These are phyloP conservation scores for Sapria himalayana DNA, from an alignment of 345 rosid genomes.

Conservation along the genomic window DNA sequence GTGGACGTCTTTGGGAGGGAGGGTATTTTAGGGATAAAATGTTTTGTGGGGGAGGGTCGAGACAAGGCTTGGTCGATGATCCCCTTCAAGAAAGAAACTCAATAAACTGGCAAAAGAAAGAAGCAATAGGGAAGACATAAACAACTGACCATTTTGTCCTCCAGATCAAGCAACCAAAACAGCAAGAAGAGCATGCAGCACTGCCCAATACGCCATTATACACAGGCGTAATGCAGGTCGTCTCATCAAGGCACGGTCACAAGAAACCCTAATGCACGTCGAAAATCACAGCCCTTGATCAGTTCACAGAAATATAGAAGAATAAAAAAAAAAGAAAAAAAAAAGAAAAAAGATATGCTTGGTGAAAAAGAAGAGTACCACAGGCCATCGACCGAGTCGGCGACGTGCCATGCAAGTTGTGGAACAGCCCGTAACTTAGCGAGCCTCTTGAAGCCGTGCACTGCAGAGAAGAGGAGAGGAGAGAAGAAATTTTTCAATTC, in stretches of 20 bases:
- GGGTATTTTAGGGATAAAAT: too few relatives aligned
- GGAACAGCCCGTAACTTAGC: slow-evolving; percentile 64
- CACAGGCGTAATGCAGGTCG: slow-evolving; percentile 77
- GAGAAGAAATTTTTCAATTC: background rate
- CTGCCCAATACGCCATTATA: slow-evolving; percentile 76
- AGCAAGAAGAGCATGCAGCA: slow-evolving; percentile 57
- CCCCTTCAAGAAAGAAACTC: slow-evolving; percentile 9
- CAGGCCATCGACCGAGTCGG: slow-evolving; percentile 74
- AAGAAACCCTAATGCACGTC: slow-evolving; percentile 50
- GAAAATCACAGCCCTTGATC: background rate
- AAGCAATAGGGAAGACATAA: background rate
- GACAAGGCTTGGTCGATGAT: too few relatives aligned
- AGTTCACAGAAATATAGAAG: background rate
- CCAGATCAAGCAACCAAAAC: slow-evolving; percentile 45
- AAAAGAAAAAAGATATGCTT: slow-evolving; percentile 2
- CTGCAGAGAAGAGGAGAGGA: slow-evolving; percentile 12
- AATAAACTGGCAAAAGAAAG: slow-evolving; percentile 7
- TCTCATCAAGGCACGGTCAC: slow-evolving; percentile 84
- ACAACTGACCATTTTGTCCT: slow-evolving; percentile 19
- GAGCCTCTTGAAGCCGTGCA: slow-evolving; percentile 91
- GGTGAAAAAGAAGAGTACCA: slow-evolving; percentile 32
- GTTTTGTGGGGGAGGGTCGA: too few relatives aligned
- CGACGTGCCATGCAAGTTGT: slow-evolving; percentile 53
- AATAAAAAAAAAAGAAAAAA: background rate
- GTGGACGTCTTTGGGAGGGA: too few relatives aligned